Evolutionary conservation across 176 grass and related monocot genomes (phyloP).

Genomic region (Cenchrus americanus): DNA sequence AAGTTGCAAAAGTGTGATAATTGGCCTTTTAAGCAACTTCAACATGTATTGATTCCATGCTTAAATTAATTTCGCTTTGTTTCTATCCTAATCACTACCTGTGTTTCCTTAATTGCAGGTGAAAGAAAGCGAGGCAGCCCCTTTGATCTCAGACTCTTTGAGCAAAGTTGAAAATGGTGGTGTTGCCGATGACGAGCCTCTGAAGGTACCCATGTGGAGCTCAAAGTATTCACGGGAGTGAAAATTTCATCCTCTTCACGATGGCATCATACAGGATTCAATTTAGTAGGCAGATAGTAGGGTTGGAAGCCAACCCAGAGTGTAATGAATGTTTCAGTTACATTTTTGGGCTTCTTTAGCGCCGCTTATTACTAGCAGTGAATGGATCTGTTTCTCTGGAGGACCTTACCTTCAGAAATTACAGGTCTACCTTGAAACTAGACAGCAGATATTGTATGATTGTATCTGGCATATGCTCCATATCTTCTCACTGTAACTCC

Average conservation of each 20-base stretch:
- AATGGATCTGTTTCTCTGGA: constrained; percentile 55
- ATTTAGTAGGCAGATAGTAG: constrained; percentile 59
- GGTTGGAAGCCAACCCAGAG: constrained; percentile 62
- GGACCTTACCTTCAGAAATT: constrained; percentile 40
- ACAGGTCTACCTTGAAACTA: constrained; percentile 55
- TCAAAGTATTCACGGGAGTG: constrained; percentile 71
- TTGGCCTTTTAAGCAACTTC: not conserved
- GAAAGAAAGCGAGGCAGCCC: constrained; percentile 65
- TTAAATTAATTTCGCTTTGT: constrained; percentile 1
- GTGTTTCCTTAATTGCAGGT: constrained; percentile 35
- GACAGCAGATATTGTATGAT: constrained; percentile 50
- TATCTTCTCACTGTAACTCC: constrained; percentile 53
- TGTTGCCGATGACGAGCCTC: constrained; percentile 54
- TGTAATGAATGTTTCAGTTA: constrained; percentile 51
- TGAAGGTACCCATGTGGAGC: constrained; percentile 85
- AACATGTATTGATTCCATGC: not conserved
- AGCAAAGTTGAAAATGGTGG: constrained; percentile 63
- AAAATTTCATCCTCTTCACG: constrained; percentile 25
- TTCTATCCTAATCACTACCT: not conserved
- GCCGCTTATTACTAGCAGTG: constrained; percentile 28
- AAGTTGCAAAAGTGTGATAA: not conserved
- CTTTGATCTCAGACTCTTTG: constrained; percentile 61
- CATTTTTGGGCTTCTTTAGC: constrained; percentile 52
- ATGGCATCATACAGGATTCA: constrained; percentile 54
- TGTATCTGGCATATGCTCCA: constrained; percentile 50